A percentile compares a stretch with the other conserved stretches of the same genome.
phyloP scores from a whole-genome alignment of 179 eudicot species.

The Drosera spatulata region DNA sequence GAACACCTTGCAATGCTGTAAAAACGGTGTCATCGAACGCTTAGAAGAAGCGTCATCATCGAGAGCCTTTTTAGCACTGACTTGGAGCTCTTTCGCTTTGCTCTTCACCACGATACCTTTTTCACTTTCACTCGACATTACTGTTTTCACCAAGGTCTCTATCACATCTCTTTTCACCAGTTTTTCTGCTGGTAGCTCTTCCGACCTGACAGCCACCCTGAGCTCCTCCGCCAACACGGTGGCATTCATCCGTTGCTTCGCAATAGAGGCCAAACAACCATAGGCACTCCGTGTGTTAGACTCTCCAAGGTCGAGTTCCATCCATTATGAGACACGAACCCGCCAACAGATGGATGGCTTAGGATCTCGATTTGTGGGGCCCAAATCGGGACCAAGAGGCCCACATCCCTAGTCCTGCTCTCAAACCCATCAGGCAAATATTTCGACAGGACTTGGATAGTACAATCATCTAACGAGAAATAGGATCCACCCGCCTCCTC shows the following conservation, averaged over 20 bases:
- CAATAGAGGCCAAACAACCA: constrained; percentile 17
- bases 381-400: constrained; percentile 16
- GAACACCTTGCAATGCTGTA: neutral
- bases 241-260: constrained; percentile 17
- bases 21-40: neutral
- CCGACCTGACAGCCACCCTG: constrained; percentile 6
- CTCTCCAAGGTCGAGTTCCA: constrained; percentile 17
- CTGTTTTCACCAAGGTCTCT: constrained; percentile 5
- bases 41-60: constrained; percentile 14
- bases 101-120: constrained; percentile 8
- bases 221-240: constrained; percentile 2
- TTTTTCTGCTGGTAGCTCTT: constrained; percentile 3
- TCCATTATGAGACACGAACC: constrained; percentile 5
- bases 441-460: neutral
- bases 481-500: neutral
- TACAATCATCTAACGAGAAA: neutral
- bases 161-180: constrained; percentile 16
- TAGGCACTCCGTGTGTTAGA: constrained; percentile 14
- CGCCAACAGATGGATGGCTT: constrained; percentile 15
- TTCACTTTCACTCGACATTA: constrained; percentile 10
- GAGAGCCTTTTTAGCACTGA: constrained; percentile 8
- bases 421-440: constrained; percentile 14
- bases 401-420: constrained; percentile 9
- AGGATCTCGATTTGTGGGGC: constrained; percentile 21
- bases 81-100: constrained; percentile 10